Evolutionary conservation across 306 rosid species (phyloP).

Genomic region (Vigna nakashimae): DNA sequence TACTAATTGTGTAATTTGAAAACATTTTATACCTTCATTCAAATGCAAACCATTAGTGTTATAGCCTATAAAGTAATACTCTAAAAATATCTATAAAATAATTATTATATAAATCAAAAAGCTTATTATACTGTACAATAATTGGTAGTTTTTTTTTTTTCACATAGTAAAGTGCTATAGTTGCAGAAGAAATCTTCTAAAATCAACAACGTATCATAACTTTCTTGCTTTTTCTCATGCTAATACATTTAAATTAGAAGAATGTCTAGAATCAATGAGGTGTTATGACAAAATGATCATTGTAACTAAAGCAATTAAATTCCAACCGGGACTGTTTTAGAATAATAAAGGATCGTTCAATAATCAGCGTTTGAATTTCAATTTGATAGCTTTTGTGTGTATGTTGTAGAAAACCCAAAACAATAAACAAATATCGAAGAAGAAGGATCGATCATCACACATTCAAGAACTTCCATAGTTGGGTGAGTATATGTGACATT

Average conservation of each 20-base stretch:
- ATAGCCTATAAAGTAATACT: too few relatives aligned
- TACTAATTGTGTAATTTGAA: too few relatives aligned
- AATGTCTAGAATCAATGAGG: background rate
- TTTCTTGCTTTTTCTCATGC: too few relatives aligned
- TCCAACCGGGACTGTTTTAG: background rate
- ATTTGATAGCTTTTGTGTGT: background rate
- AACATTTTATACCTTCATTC: too few relatives aligned
- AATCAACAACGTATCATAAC: too few relatives aligned
- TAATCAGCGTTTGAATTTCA: conserved; percentile 6
- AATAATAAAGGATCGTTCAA: background rate
- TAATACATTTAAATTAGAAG: background rate
- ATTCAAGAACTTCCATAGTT: background rate
- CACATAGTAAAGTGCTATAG: too few relatives aligned
- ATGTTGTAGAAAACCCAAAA: background rate
- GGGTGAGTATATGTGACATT: conserved; percentile 1
- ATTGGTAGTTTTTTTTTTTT: too few relatives aligned
- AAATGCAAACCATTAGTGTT: too few relatives aligned
- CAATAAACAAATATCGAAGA: background rate
- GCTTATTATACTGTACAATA: too few relatives aligned
- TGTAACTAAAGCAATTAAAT: background rate
- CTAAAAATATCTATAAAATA: too few relatives aligned
- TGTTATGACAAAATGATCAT: background rate
- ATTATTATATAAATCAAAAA: too few relatives aligned
- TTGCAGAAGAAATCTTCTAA: too few relatives aligned
- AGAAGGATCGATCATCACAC: background rate